These are phyloP conservation scores for Aspergillus heteromorphus DNA, from an alignment of 495 filamentous ascomycete species.

Conservation along the genomic window DNA sequence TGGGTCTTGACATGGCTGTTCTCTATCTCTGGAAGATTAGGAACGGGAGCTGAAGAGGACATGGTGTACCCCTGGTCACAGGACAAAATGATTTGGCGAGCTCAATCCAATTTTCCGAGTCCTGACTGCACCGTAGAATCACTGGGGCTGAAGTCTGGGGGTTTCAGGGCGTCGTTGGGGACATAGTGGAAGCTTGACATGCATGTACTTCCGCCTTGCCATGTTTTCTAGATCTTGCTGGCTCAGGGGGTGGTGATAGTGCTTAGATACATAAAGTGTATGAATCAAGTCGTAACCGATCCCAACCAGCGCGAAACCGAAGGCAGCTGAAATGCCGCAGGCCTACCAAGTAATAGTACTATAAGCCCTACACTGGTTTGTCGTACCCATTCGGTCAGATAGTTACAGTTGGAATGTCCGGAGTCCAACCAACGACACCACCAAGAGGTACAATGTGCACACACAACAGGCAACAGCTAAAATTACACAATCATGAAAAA, in stretches of 20 bases:
- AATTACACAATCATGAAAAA: constrained; percentile 10
- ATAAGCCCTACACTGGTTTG: too few relatives aligned
- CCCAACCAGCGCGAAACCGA: too few relatives aligned
- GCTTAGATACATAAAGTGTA: constrained; percentile 1
- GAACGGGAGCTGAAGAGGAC: background rate
- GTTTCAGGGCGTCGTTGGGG: background rate
- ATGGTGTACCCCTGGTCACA: background rate
- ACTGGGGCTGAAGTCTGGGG: background rate
- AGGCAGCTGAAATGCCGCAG: too few relatives aligned
- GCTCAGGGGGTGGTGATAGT: background rate
- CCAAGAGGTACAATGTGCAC: too few relatives aligned
- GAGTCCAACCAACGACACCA: too few relatives aligned
- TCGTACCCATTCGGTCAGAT: too few relatives aligned
- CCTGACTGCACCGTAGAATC: background rate
- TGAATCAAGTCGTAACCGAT: background rate
- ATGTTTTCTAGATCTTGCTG: constrained; percentile 3
- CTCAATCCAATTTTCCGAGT: background rate
- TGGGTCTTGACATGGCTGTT: background rate
- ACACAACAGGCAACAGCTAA: constrained; percentile 8
- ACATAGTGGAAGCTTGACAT: background rate
- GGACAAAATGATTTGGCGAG: constrained; percentile 2
- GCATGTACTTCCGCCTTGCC: background rate
- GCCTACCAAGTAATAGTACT: too few relatives aligned
- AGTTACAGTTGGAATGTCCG: too few relatives aligned
- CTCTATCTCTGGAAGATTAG: constrained; percentile 1